Base-by-base conservation (phyloP, 106 monocot species). In the Narthecium ossifragum region DNA sequence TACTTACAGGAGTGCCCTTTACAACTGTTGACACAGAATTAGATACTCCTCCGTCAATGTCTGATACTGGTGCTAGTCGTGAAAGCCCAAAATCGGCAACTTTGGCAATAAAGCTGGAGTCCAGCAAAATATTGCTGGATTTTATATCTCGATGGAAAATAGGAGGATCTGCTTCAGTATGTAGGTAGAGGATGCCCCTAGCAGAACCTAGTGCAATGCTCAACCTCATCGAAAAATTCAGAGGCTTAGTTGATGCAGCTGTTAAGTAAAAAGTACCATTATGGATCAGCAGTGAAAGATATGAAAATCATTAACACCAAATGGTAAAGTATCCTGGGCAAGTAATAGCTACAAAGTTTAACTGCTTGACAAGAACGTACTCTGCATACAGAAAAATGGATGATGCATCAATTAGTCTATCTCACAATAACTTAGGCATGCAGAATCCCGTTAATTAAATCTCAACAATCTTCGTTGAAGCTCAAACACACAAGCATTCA, bases 51-150 rank as follows among this genome's bases (percentile, higher is more conserved):
- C 88, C 93, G 54, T 93, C 88, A 30, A 45, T 22, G 51, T 85
- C 66, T 55, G 82, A 77, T 45, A 49, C 62, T 8, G 93, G 93
- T 50, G 93, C 93, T 50, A 88, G 78, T 47, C 88, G 68, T 18
- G 93, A 93, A 25, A 93, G 79, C 27, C 93, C 93, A 77, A 93
- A 93, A 77, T 93, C 93, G 57, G 93, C 85, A 31, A 93, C 85
- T 71, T 88, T 93, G 1, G 93, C 79, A 31, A 57, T 50, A 68
- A 88, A 85, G 4, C 63, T 88, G 15, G 76, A 47, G 41, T 93
- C 88, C 69, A 93, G 64, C 46, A 93, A 59, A 57, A 93, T 93
- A 56, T 93, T 93, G 74, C 82, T 88, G 52, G 88, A 73, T 75
- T 93, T 93, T n/a, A 93, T 82, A 70, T 93, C 93, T 49, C 93